These are phyloP conservation scores for Melaleuca quinquenervia DNA, from an alignment of 345 rosid species.

Conservation along the genomic window DNA sequence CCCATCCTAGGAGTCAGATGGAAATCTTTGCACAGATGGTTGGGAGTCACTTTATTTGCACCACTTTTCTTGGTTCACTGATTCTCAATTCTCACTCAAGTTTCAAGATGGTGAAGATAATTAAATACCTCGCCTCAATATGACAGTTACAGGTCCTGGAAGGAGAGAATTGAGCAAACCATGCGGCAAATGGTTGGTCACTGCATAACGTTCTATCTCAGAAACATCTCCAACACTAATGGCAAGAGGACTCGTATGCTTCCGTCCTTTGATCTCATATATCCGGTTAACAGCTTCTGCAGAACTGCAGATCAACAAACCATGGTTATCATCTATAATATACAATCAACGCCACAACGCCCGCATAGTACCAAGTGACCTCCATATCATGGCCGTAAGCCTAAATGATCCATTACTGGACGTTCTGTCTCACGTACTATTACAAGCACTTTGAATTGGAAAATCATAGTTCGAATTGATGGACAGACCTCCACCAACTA, in stretches of 20 bases:
- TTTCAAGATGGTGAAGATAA: not conserved
- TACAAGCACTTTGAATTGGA: not conserved
- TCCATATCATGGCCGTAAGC: not conserved
- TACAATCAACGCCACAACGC: not conserved
- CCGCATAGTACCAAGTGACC: not conserved
- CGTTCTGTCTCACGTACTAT: fast-evolving
- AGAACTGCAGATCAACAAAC: constrained; percentile 29
- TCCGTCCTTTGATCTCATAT: constrained; percentile 87
- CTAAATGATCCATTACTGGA: not conserved
- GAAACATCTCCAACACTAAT: constrained; percentile 85
- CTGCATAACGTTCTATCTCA: constrained; percentile 57
- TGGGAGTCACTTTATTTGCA: not conserved
- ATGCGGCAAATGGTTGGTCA: constrained; percentile 57
- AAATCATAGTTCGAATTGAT: not conserved
- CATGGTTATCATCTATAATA: fast-evolving
- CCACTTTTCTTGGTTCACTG: not conserved
- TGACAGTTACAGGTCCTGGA: constrained; percentile 84
- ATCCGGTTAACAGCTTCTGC: constrained; percentile 63
- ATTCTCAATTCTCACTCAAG: not conserved
- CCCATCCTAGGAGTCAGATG: not conserved
- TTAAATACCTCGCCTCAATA: constrained; percentile 56
- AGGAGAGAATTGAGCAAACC: constrained; percentile 73
- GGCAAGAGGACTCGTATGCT: constrained; percentile 76
- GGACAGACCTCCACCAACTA: not conserved
- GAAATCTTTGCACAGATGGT: not conserved